Conservation (phyloP, 2,329 filamentous ascomycete genomes). For the Apiospora saccharicola region DNA sequence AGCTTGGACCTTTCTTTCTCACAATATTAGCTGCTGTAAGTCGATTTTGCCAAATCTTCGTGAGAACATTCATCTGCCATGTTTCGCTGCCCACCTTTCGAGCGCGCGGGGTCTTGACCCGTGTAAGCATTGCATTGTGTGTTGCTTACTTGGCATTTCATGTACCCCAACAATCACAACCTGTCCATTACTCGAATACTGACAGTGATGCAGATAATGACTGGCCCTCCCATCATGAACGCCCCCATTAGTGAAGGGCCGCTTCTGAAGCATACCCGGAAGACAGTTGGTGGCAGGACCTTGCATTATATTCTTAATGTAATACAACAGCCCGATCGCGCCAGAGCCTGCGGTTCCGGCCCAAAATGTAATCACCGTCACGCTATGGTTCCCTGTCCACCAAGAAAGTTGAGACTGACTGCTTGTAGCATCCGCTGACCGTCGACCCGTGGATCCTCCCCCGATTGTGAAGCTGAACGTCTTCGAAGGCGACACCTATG, state of each 20-base stretch:
- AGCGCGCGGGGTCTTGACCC: not conserved
- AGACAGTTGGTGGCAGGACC: constrained; percentile 66
- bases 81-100: not conserved
- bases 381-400: constrained; percentile 25
- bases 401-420: constrained; percentile 30
- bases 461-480: constrained; percentile 93
- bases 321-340: constrained; percentile 92
- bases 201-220: not conserved
- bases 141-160: not conserved
- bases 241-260: constrained; percentile 18
- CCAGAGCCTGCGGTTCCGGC: constrained; percentile 92
- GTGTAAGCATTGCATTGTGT: not conserved
- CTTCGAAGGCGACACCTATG: constrained; percentile 73
- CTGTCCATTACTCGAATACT: not conserved
- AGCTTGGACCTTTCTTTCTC: not conserved
- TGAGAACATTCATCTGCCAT: not conserved
- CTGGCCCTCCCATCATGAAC: constrained; percentile 11
- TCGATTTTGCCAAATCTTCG: not conserved
- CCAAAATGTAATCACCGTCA: constrained; percentile 78
- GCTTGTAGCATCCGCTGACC: constrained; percentile 77
- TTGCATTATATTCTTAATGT: constrained; percentile 86
- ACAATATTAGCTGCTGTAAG: constrained; percentile 6
- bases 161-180: not conserved
- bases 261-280: constrained; percentile 17
- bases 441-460: constrained; percentile 91